Conservation (phyloP, 2,329 filamentous ascomycete genomes). For the Chaetomiaceae sp. region DNA sequence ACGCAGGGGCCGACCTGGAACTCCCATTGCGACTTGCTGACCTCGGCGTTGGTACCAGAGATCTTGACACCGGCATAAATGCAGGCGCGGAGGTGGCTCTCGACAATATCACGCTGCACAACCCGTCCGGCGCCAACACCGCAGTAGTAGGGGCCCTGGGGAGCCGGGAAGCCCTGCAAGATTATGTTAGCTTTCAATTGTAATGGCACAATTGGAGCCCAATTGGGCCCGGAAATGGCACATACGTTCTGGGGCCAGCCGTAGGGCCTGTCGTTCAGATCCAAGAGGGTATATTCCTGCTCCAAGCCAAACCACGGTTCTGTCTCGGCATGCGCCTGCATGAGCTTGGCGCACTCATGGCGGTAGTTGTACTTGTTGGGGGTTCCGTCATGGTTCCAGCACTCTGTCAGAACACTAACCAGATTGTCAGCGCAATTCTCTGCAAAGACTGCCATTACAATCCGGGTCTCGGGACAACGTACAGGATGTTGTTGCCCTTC, state of each 20-base stretch:
- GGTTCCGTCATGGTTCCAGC: conserved; percentile 71
- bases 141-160: conserved; percentile 95
- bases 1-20: conserved; percentile 91
- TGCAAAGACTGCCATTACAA: too few species aligned
- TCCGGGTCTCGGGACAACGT: neutral
- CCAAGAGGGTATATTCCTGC: conserved; percentile 95
- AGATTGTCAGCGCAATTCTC: conserved; percentile 30
- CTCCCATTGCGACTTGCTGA: conserved; percentile 88
- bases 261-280: conserved; percentile 79
- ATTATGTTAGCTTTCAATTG: neutral
- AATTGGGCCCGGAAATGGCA: neutral
- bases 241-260: conserved; percentile 70
- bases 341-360: conserved; percentile 82
- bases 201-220: too few species aligned
- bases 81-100: conserved; percentile 70
- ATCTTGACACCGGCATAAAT: conserved; percentile 88
- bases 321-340: conserved; percentile 78
- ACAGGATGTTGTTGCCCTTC: conserved; percentile 40
- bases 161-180: conserved; percentile 53
- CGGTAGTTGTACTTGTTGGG: conserved; percentile 99
- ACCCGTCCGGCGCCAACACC: conserved; percentile 97
- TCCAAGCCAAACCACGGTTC: conserved; percentile 91
- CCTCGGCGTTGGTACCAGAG: conserved; percentile 97
- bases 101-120: conserved; percentile 95
- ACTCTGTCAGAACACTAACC: conserved; percentile 73